phyloP scores from a whole-genome alignment of 441 rosid genomes.

The Adansonia rubrostipa region DNA sequence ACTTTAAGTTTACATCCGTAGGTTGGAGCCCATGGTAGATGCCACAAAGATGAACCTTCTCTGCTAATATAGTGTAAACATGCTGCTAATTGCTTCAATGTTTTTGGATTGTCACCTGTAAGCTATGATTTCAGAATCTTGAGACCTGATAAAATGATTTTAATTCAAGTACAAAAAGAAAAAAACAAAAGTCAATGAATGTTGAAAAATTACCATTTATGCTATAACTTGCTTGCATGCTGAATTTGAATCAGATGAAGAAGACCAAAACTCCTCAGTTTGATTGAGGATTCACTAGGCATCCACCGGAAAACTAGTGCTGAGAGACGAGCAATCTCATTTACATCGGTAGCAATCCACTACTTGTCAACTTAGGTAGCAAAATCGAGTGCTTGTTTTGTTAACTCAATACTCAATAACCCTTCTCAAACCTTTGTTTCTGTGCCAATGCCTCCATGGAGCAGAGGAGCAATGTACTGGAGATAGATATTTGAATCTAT shows the following conservation, averaged over 20 bases:
- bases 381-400: background rate
- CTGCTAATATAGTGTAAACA: background rate
- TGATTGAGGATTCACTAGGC: conserved; percentile 16
- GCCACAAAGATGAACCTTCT: conserved; percentile 48
- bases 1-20: conserved; percentile 51
- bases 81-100: background rate
- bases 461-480: background rate
- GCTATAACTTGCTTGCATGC: conserved; percentile 38
- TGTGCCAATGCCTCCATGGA: background rate
- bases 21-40: conserved; percentile 63
- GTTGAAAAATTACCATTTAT: background rate
- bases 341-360: background rate
- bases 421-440: background rate
- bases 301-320: background rate
- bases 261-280: conserved; percentile 53
- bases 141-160: background rate
- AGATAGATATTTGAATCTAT: background rate
- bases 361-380: background rate
- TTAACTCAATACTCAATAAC: background rate
- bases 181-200: background rate
- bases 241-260: conserved; percentile 63
- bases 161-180: background rate
- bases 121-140: background rate
- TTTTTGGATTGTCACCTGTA: background rate
- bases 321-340: background rate